These are phyloP conservation scores for Nidula microcarpa DNA, from an alignment of 768 basidiomycete genomes.

Conservation along the genomic window DNA sequence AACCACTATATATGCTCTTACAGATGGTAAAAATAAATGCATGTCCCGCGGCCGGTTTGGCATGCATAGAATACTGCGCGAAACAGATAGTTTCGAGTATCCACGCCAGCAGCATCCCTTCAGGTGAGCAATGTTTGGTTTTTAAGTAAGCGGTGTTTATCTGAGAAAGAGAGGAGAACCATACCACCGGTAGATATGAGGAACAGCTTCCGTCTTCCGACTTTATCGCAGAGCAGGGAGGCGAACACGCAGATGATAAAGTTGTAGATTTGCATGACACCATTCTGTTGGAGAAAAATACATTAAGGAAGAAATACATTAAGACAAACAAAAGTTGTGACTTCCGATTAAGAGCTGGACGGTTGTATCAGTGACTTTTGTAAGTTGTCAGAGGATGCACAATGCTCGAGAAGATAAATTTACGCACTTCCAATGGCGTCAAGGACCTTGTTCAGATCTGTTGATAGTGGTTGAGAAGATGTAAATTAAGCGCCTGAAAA, in stretches of 20 bases:
- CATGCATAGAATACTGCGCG: slow-evolving; percentile 28
- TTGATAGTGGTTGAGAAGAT: not conserved
- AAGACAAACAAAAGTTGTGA: not conserved
- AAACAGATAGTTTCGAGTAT: slow-evolving; percentile 55
- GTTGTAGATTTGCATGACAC: slow-evolving; percentile 52
- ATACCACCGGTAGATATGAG: slow-evolving; percentile 39
- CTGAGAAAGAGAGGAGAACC: slow-evolving; percentile 4
- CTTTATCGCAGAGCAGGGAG: slow-evolving; percentile 43
- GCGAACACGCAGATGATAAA: slow-evolving; percentile 49
- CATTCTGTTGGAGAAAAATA: slow-evolving; percentile 33
- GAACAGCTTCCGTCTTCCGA: slow-evolving; percentile 49
- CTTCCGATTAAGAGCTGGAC: slow-evolving; percentile 38
- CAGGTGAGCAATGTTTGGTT: slow-evolving; percentile 6
- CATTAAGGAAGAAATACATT: not conserved
- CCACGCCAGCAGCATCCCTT: slow-evolving; percentile 54
- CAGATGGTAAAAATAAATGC: slow-evolving; percentile 49
- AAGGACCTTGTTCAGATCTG: slow-evolving; percentile 52
- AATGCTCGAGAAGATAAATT: not conserved
- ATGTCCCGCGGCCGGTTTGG: slow-evolving; percentile 38
- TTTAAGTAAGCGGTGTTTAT: not conserved
- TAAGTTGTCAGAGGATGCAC: not conserved
- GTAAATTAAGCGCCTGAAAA: not conserved
- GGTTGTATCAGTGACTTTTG: slow-evolving; percentile 35
- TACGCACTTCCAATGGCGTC: slow-evolving; percentile 38
- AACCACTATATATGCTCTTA: slow-evolving; percentile 7